These are phyloP conservation scores for Arabidopsis hybrid DNA, from an alignment of 441 rosid genomes.

Conservation along the genomic window DNA sequence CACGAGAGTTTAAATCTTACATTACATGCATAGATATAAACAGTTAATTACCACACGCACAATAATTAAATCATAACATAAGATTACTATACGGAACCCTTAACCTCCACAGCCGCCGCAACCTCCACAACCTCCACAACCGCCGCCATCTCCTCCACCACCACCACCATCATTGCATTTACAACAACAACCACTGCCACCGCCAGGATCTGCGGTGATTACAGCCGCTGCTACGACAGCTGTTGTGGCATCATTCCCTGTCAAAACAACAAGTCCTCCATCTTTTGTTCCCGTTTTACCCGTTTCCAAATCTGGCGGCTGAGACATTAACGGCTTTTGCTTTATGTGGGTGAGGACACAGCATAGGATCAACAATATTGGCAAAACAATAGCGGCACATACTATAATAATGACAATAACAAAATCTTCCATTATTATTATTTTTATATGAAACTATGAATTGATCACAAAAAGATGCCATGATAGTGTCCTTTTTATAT, in stretches of 20 bases:
- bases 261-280: conserved; percentile 39
- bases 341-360: neutral
- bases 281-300: conserved; percentile 31
- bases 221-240: conserved; percentile 18
- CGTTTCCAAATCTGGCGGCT: conserved; percentile 27
- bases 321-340: neutral
- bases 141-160: neutral
- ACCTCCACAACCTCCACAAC: conserved; percentile 36
- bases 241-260: conserved; percentile 22
- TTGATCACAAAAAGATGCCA: neutral
- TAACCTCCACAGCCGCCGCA: conserved; percentile 38
- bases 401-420: conserved; percentile 13
- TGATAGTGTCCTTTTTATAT: neutral
- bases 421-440: neutral
- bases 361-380: neutral
- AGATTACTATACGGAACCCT: neutral
- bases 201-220: neutral
- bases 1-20: conserved; percentile 4
- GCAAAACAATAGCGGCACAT: neutral
- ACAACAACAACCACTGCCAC: neutral
- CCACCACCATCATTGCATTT: too few species aligned
- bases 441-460: neutral
- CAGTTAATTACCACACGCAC: neutral
- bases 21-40: neutral
- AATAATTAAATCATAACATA: too few species aligned